Evolutionary conservation across 1,284 basidiomycete genomes (phyloP).

Genomic region (Heterobasidion annosum): DNA sequence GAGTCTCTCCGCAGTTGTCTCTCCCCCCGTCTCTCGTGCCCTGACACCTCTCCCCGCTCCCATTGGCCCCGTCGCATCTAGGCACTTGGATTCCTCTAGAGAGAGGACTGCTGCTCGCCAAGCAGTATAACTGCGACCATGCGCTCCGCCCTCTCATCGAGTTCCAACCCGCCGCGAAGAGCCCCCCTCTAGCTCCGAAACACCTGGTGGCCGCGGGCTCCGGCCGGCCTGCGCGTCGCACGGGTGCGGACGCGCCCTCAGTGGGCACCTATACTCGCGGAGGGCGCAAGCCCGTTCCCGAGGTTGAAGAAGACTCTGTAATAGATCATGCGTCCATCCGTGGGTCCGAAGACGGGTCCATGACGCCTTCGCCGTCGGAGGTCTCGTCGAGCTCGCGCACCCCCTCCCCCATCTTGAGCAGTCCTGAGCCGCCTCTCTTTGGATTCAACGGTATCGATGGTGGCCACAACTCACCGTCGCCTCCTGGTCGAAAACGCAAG

Average conservation of each 20-base stretch:
- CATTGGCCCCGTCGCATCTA: constrained; percentile 21
- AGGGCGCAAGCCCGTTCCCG: constrained; percentile 35
- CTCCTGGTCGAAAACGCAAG: constrained; percentile 17
- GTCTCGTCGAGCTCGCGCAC: constrained; percentile 83
- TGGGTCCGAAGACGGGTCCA: constrained; percentile 73
- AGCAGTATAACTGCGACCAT: constrained; percentile 88
- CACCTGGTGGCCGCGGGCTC: constrained; percentile 74
- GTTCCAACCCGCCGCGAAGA: constrained; percentile 85
- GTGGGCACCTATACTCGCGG: constrained; percentile 42
- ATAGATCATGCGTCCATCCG: constrained; percentile 50
- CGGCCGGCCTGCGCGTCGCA: constrained; percentile 43
- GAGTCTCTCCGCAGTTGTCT: constrained; percentile 14
- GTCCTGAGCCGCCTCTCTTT: constrained; percentile 30
- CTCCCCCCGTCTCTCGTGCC: not conserved
- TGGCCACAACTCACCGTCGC: constrained; percentile 26
- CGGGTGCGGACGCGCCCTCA: constrained; percentile 28
- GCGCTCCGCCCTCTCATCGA: constrained; percentile 93
- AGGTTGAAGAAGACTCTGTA: constrained; percentile 42
- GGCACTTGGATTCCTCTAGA: constrained; percentile 99
- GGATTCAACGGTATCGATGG: constrained; percentile 31
- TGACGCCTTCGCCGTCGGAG: constrained; percentile 80
- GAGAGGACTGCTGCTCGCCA: constrained; percentile 78
- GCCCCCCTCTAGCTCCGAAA: constrained; percentile 94
- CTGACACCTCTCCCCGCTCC: not conserved
- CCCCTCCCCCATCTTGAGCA: constrained; percentile 71